Evolutionary conservation across 2,329 filamentous ascomycete genomes (phyloP), one percentile per base, ranked within the genome.

Genomic region (Endothia cerciana): DNA sequence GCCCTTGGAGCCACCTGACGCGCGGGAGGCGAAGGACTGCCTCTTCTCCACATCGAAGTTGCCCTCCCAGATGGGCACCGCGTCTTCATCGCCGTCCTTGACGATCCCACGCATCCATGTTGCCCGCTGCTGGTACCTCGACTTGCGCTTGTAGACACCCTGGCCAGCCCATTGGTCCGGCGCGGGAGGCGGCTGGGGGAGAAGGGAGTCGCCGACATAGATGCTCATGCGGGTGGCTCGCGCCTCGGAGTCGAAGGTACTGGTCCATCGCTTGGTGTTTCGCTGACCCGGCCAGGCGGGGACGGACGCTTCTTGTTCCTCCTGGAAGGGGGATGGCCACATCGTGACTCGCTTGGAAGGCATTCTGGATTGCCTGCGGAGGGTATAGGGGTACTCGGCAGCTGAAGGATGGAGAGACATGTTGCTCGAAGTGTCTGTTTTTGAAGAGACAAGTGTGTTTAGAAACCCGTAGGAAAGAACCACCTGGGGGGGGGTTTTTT

Each of bases 21-120:
- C 57, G 11, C 69, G 68, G 5, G 55, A 60, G 41, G 62, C 66
- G 41, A 66, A 70, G 1, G 68, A 70, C 19, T 61, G 57, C 40
- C 69, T 65, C 56, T 69, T 68, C 59, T 71, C 69, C n/a, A 69
- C 69, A 4, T 67, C 68, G 38, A 71, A 71, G 8, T 66, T 64
- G 25, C 69, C 69, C 25, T 70, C 66, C 68, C 69, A 71, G 5
- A 71, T 57, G 15, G 66, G 63, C n/a, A 22, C 40, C 11, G 45
- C 41, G 22, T 66, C 64, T 8, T 68, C 63, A 17, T 69, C 68
- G 5, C 51, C 45, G 28, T 66, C 61, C 15, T 25, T 62, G 4
- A 62, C 53, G 36, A 65, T 47, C n/a, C 62, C 60, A 11, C 61
- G 56, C 28, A 69, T 68, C 69, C 69, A 70, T 2, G 68, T 69